Evolutionary conservation across 2,329 filamentous ascomycete genomes (phyloP), one percentile per base, ranked within the genome.

Genomic region (Venturia pyrina): DNA sequence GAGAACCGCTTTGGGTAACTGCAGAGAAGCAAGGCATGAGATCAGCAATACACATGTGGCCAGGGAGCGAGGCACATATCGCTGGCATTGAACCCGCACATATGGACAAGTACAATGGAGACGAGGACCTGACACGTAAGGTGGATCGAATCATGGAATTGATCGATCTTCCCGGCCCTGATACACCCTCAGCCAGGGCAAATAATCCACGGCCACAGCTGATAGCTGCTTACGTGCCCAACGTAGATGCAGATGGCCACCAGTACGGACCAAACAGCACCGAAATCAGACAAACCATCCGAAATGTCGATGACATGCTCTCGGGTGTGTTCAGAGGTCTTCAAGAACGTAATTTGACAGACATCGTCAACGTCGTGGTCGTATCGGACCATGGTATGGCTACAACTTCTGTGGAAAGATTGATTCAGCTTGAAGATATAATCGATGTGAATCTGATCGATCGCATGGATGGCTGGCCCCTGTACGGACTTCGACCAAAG

Each of bases 331-430:
- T 98, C 72, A 75, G 80, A 1, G 93, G 93, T 0, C 81, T 99
- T 0, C 85, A 93, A 68, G 78, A 83, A 60, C 87, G 95, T 62
- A 97, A 98, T 73, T 78, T 99, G 63, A 96, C 92, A 0, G 75
- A 88, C 24, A 89, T 99, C 67, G 91, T 98, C 73, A 99, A 99
- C 70, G 84, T 99, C 8, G 87, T 99, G 43, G 83, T 99, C n/a
- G 93, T 99, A 2, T 97, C 92, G 0, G 95, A 99, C 74, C 95
- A 99, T 74, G 95, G 95, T 63, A 99, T 99, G 95, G 95, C 95
- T 1, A 96, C 92, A 0, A 98, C 95, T 0, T 90, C 93, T 67
- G 85, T 84, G 0, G 82, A 87, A 21, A 85, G 95, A 13, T 80
- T 98, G 59, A 83, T 98, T 34, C 95, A 98, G 76, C 81, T 98